Conservation (phyloP, 768 basidiomycete genomes). For the Tylopilus plumbeoviolaceoides region DNA sequence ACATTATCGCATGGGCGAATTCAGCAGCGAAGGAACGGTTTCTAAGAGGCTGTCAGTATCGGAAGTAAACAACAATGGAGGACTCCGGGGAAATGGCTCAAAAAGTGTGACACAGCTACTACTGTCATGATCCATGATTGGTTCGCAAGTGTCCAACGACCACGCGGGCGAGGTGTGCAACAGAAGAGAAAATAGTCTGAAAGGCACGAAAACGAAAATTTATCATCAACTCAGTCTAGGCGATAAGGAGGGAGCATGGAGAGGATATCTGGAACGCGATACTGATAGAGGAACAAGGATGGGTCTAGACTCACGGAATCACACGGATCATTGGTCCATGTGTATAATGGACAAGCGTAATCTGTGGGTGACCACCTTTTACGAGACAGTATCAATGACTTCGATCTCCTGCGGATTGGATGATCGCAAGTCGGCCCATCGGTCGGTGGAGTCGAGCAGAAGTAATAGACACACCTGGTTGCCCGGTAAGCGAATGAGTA, state of each 20-base stretch:
- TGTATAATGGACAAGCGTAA: slow-evolving; percentile 75
- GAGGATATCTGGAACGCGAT: slow-evolving; percentile 19
- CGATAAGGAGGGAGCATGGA: slow-evolving; percentile 11
- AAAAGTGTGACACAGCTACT: not conserved
- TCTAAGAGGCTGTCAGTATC: slow-evolving; percentile 36
- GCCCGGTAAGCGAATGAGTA: slow-evolving; percentile 51
- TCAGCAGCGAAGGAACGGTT: slow-evolving; percentile 53
- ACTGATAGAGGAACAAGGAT: not conserved
- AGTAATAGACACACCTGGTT: slow-evolving; percentile 48
- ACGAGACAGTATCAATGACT: slow-evolving; percentile 64
- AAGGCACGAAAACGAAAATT: not conserved
- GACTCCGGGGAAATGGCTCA: not conserved
- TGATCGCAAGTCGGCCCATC: not conserved
- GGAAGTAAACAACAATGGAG: slow-evolving; percentile 8
- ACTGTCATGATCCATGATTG: not conserved
- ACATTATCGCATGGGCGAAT: slow-evolving; percentile 63
- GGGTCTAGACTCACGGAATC: slow-evolving; percentile 49
- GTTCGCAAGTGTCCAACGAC: not conserved
- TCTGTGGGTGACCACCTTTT: slow-evolving; percentile 69
- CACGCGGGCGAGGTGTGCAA: not conserved
- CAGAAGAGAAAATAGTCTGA: not conserved
- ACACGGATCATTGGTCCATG: slow-evolving; percentile 56
- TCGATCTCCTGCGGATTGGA: slow-evolving; percentile 61
- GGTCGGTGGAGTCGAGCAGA: not conserved
- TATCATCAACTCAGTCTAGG: not conserved